A percentile compares a stretch with the other conserved stretches of the same genome.
Conservation (phyloP, 805 yeast genomes). For the Yamadazyma sp. region DNA sequence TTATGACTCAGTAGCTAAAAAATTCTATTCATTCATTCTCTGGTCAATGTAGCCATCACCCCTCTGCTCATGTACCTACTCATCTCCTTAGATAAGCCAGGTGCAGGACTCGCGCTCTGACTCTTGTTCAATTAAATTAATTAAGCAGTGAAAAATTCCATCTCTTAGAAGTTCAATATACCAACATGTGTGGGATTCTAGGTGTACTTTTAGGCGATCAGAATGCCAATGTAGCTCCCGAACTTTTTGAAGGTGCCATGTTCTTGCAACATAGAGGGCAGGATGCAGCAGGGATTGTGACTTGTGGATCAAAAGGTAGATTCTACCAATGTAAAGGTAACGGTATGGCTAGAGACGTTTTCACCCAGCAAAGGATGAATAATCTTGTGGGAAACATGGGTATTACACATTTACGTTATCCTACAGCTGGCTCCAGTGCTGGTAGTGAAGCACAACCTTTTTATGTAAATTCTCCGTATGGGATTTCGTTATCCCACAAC, state of each 20-base stretch:
- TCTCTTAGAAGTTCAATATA: no score
- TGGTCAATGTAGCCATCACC: background rate
- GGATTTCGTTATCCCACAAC: slow-evolving; percentile 86
- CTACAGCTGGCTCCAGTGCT: slow-evolving; percentile 95
- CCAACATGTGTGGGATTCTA: slow-evolving; percentile 89
- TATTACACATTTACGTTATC: slow-evolving; percentile 90
- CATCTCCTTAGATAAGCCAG: slow-evolving; percentile 3
- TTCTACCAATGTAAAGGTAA: slow-evolving; percentile 97
- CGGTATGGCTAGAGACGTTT: slow-evolving; percentile 98
- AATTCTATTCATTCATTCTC: no score
- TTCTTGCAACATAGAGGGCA: slow-evolving; percentile 97
- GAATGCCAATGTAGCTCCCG: slow-evolving; percentile 74
- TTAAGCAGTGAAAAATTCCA: slow-evolving; percentile 1
- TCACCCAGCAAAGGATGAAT: slow-evolving; percentile 75
- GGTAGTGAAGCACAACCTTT: slow-evolving; percentile 98
- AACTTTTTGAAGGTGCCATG: slow-evolving; percentile 87
- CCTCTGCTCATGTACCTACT: slow-evolving; percentile 4
- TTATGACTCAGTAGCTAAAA: no score
- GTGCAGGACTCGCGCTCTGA: slow-evolving; percentile 7
- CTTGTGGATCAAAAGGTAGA: slow-evolving; percentile 92
- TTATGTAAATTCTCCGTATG: slow-evolving; percentile 96
- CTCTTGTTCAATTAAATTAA: slow-evolving; percentile 5
- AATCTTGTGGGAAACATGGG: slow-evolving; percentile 94
- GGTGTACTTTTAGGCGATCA: slow-evolving; percentile 85
- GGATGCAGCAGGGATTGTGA: slow-evolving; percentile 98